Conservation (phyloP, 164 flowering plant genomes). For the Amborella trichopoda region DNA sequence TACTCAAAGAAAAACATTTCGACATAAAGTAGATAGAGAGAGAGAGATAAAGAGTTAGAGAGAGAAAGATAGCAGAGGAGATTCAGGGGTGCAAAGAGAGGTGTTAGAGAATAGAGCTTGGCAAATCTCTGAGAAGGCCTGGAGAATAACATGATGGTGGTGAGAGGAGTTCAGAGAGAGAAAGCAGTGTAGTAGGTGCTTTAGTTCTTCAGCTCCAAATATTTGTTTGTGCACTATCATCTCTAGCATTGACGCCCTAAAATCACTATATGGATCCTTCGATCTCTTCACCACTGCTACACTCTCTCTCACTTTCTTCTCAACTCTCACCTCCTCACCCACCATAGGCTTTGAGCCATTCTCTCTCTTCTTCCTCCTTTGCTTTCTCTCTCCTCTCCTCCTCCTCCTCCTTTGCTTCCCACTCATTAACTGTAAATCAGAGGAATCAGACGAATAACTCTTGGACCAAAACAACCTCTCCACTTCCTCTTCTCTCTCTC, state of each 20-base stretch:
- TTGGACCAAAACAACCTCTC: conserved; percentile 6
- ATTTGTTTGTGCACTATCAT: conserved; percentile 73
- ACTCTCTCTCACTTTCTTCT: conserved; percentile 33
- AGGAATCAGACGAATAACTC: conserved; percentile 45
- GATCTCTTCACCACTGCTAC: conserved; percentile 65
- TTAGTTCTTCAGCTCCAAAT: conserved; percentile 37
- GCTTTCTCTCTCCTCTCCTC: conserved; percentile 16
- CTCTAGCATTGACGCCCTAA: conserved; percentile 76
- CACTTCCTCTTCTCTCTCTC: not conserved
- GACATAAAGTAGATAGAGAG: too few relatives aligned
- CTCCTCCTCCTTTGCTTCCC: conserved; percentile 2
- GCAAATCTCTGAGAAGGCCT: conserved; percentile 67
- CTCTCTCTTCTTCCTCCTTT: conserved; percentile 6
- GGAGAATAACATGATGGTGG: conserved; percentile 51
- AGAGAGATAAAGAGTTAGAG: too few relatives aligned
- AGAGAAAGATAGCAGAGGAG: too few relatives aligned
- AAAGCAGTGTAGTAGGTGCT: conserved; percentile 57
- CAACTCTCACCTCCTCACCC: not conserved
- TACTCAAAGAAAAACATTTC: too few relatives aligned
- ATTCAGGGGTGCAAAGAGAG: too few relatives aligned
- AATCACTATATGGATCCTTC: conserved; percentile 55
- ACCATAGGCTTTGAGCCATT: conserved; percentile 5
- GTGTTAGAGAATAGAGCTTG: conserved; percentile 59
- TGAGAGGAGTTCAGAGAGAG: conserved; percentile 46
- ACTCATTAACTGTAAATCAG: conserved; percentile 6